Percentiles rank a stretch among this genome's conserved stretches.
Conservation (phyloP, 140 eudicot genomes). For the Senecio squalidus region DNA sequence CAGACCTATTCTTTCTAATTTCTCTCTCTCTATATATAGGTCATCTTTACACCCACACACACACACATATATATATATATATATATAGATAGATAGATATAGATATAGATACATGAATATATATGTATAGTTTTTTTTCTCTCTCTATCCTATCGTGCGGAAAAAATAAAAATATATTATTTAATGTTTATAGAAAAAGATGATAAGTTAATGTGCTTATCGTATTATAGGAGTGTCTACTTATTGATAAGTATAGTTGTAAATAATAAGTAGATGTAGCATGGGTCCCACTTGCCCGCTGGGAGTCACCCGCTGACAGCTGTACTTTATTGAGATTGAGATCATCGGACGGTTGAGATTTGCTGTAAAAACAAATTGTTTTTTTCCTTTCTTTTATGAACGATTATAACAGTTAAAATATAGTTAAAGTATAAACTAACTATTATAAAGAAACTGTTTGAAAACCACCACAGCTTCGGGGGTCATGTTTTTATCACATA, state of each 20-base stretch:
- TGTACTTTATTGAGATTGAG: constrained; percentile 31
- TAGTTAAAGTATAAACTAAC: too few species aligned
- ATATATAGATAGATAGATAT: neutral
- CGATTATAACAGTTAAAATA: too few species aligned
- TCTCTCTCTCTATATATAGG: constrained; percentile 28
- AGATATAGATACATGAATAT: constrained; percentile 1
- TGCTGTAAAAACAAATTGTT: too few species aligned
- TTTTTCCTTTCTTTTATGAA: too few species aligned
- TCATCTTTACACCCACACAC: constrained; percentile 15
- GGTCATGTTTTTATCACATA: too few species aligned
- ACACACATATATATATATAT: constrained; percentile 3
- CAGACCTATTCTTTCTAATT: constrained; percentile 14
- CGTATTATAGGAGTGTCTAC: accelerated
- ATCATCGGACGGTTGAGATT: constrained; percentile 22
- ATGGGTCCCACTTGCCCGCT: constrained; percentile 55
- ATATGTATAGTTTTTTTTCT: constrained; percentile 23
- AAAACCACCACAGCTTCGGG: too few species aligned
- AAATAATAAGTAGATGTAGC: neutral
- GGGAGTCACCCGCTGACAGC: constrained; percentile 44
- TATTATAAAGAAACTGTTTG: too few species aligned
- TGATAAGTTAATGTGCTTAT: constrained; percentile 18
- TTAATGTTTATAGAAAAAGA: constrained; percentile 37
- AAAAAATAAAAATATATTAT: constrained; percentile 31
- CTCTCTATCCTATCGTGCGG: constrained; percentile 61
- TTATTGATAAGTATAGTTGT: neutral